These are phyloP conservation scores for Sporothrix variecibatus DNA, from an alignment of 2,329 filamentous ascomycete genomes.

Conservation along the genomic window DNA sequence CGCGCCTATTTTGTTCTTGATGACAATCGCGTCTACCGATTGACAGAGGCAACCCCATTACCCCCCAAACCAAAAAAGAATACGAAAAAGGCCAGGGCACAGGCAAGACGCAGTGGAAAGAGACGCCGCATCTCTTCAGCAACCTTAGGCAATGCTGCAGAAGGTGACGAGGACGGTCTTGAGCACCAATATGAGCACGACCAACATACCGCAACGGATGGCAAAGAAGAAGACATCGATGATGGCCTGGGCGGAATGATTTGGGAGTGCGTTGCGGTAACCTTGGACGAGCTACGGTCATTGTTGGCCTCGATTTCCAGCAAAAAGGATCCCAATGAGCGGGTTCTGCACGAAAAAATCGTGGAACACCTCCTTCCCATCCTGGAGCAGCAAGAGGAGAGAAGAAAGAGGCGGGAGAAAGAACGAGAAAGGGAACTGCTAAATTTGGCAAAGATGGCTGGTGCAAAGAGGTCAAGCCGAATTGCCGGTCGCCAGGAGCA, in stretches of 20 bases:
- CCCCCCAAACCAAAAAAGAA: slow-evolving; percentile 63
- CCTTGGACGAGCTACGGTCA: slow-evolving; percentile 71
- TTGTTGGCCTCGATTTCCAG: slow-evolving; percentile 73
- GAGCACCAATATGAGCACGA: slow-evolving; percentile 30
- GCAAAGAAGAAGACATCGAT: slow-evolving; percentile 41
- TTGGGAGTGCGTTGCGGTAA: slow-evolving; percentile 91
- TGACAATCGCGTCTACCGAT: slow-evolving; percentile 88
- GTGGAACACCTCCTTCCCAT: slow-evolving; percentile 79
- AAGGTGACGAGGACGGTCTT: slow-evolving; percentile 44
- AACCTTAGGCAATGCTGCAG: slow-evolving; percentile 39
- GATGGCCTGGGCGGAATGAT: slow-evolving; percentile 73
- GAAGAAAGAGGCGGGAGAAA: slow-evolving; percentile 68
- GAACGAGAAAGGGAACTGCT: slow-evolving; percentile 76
- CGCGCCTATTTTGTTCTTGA: slow-evolving; percentile 88
- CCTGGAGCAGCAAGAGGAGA: slow-evolving; percentile 75
- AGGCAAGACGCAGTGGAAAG: slow-evolving; percentile 70
- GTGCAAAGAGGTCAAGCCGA: slow-evolving; percentile 88
- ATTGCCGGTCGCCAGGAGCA: slow-evolving; percentile 80
- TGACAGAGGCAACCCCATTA: slow-evolving; percentile 71
- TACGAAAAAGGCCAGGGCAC: slow-evolving; percentile 64
- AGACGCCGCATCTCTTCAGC: slow-evolving; percentile 61
- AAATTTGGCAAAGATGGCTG: slow-evolving; percentile 83
- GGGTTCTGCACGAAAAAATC: slow-evolving; percentile 70
- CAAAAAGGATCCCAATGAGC: slow-evolving; percentile 82
- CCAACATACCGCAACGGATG: slow-evolving; percentile 38